A percentile compares a stretch with the other conserved stretches of the same genome.
Conservation (phyloP, 2,329 filamentous ascomycete genomes). For the Metarhizium guizhouense region DNA sequence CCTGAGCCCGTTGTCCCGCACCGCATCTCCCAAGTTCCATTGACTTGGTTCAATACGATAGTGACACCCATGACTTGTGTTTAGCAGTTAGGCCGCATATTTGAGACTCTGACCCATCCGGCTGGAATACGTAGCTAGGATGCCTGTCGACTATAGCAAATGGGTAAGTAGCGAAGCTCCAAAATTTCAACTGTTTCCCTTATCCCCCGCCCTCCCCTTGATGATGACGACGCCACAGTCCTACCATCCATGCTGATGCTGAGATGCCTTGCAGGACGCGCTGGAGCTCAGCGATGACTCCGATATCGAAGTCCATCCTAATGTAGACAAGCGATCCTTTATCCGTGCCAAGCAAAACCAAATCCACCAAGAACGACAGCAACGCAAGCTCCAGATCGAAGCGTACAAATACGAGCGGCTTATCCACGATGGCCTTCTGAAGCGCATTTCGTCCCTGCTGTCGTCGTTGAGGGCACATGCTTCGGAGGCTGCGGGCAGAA, state of each 20-base stretch:
- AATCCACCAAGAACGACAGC: conserved; percentile 83
- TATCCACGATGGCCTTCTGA: conserved; percentile 84
- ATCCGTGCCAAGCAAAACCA: conserved; percentile 97
- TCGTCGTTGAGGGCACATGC: conserved; percentile 66
- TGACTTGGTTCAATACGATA: neutral
- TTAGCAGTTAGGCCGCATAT: neutral
- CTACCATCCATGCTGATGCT: neutral
- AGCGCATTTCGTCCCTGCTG: conserved; percentile 73
- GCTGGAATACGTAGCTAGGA: conserved; percentile 13
- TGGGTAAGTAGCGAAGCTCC: conserved; percentile 40
- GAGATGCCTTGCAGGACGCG: conserved; percentile 52
- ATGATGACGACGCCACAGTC: neutral
- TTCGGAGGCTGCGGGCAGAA: conserved; percentile 52
- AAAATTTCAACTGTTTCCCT: neutral
- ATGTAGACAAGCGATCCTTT: conserved; percentile 97
- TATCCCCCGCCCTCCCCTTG: neutral
- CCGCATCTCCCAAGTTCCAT: neutral
- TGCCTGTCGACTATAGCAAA: conserved; percentile 57
- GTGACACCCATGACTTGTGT: neutral
- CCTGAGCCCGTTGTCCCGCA: too few relatives aligned
- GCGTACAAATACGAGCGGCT: conserved; percentile 86
- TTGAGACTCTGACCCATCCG: neutral
- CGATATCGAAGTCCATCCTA: conserved; percentile 95
- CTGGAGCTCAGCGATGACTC: conserved; percentile 97
- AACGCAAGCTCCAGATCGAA: conserved; percentile 81